Evolutionary conservation across 495 filamentous ascomycete genomes (phyloP).

Genomic region (Polyplosphaeria fusca): DNA sequence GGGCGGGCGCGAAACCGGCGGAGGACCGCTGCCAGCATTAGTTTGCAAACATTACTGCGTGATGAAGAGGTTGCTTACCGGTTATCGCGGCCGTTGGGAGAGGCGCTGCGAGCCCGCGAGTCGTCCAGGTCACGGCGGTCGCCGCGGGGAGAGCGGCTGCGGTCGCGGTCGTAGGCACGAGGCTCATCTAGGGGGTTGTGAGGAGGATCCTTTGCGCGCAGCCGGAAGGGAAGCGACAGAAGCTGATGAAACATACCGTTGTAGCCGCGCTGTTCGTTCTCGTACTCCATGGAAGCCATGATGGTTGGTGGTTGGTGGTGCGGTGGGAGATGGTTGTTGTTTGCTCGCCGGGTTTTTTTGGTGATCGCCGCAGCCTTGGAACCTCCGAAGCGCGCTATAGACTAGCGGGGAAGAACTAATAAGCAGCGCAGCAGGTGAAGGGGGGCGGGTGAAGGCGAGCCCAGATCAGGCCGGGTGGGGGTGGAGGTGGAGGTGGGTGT

Average conservation of each 20-base stretch:
- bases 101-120: conserved; percentile 43
- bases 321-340: conserved; percentile 12
- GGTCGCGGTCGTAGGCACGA: conserved; percentile 57
- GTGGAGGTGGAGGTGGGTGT: not conserved
- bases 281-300: conserved; percentile 45
- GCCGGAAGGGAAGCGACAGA: not conserved
- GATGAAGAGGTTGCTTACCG: conserved; percentile 58
- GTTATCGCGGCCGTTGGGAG: conserved; percentile 65
- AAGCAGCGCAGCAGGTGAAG: not conserved
- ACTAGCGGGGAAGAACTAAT: not conserved
- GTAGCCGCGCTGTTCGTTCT: conserved; percentile 41
- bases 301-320: conserved; percentile 10
- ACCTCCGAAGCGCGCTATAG: not conserved
- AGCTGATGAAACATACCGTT: conserved; percentile 36
- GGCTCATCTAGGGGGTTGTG: conserved; percentile 34
- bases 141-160: conserved; percentile 89
- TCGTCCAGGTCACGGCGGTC: conserved; percentile 60
- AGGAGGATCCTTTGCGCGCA: conserved; percentile 6
- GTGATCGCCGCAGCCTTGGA: not conserved
- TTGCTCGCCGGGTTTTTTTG: not conserved
- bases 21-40: conserved; percentile 40
- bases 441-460: too few species aligned
- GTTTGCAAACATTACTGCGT: not conserved
- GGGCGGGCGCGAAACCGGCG: conserved; percentile 43
- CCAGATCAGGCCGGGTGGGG: too few species aligned